Evolutionary conservation across 2,329 filamentous ascomycete genomes (phyloP).

Genomic region (Sarocladiaceae sp.): DNA sequence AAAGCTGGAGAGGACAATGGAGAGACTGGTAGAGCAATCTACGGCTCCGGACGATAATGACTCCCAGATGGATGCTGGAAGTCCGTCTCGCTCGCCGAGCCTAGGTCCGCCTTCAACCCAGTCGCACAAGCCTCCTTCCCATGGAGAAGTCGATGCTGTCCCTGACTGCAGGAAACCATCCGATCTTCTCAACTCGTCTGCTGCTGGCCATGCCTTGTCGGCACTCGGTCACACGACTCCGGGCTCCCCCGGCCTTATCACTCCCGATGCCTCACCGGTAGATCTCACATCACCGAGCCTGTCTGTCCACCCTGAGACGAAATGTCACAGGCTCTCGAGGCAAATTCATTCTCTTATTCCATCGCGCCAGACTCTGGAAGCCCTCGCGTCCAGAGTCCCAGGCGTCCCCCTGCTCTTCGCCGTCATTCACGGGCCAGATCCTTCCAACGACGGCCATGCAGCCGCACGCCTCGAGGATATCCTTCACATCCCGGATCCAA

Average conservation of each 20-base stretch:
- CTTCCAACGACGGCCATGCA: slow-evolving; percentile 21
- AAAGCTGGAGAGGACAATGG: slow-evolving; percentile 40
- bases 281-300: neutral
- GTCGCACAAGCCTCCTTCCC: neutral
- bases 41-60: neutral
- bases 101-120: neutral
- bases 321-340: neutral
- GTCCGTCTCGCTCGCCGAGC: neutral
- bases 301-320: neutral
- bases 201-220: slow-evolving; percentile 15
- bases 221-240: neutral
- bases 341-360: slow-evolving; percentile 24
- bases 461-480: slow-evolving; percentile 17
- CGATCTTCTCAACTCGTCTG: slow-evolving; percentile 17
- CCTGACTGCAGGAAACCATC: slow-evolving; percentile 15
- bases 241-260: neutral
- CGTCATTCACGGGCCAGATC: slow-evolving; percentile 13
- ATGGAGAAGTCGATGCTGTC: slow-evolving; percentile 12
- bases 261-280: neutral
- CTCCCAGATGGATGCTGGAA: neutral
- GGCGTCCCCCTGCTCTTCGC: slow-evolving; percentile 22
- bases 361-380: slow-evolving; percentile 25
- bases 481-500: slow-evolving; percentile 28
- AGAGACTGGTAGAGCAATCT: slow-evolving; percentile 33
- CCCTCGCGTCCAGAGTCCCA: slow-evolving; percentile 20